Percentiles rank a stretch among this genome's conserved stretches.
Conservation (phyloP, 208 protist species). For the Trypanosoma mega region DNA sequence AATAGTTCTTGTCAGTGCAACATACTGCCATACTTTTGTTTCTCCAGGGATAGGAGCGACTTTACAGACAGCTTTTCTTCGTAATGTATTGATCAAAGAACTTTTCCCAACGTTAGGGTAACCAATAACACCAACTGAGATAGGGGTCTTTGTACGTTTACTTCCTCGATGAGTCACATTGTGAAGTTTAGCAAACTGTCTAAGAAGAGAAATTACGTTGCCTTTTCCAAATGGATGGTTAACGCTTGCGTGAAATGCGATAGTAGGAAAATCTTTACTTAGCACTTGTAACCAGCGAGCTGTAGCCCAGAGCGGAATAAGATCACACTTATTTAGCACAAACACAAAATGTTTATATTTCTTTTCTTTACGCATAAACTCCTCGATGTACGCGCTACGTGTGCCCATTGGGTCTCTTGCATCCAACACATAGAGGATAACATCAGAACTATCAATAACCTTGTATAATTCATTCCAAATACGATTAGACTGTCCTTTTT, state of each 20-base stretch:
- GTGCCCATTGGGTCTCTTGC: constrained; percentile 99
- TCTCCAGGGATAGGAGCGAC: constrained; percentile 99
- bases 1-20: constrained; percentile 97
- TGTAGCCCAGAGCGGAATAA: constrained; percentile 99
- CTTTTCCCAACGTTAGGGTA: constrained; percentile 99
- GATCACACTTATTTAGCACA: constrained; percentile 99
- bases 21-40: constrained; percentile 99
- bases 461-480: constrained; percentile 99
- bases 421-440: constrained; percentile 98
- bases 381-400: constrained; percentile 91
- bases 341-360: constrained; percentile 99
- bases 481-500: constrained; percentile 98
- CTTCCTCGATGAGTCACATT: constrained; percentile 85
- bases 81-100: constrained; percentile 99
- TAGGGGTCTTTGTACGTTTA: constrained; percentile 87
- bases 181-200: constrained; percentile 95
- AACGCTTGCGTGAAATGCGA: constrained; percentile 99
- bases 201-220: constrained; percentile 97
- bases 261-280: constrained; percentile 98
- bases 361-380: constrained; percentile 94
- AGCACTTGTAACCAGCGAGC: constrained; percentile 96
- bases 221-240: constrained; percentile 99
- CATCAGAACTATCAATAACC: constrained; percentile 99
- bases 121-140: constrained; percentile 94
- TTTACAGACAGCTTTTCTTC: constrained; percentile 97